phyloP scores from a whole-genome alignment of 148 eudicot genomes.

The Chenopodium formosanum region DNA sequence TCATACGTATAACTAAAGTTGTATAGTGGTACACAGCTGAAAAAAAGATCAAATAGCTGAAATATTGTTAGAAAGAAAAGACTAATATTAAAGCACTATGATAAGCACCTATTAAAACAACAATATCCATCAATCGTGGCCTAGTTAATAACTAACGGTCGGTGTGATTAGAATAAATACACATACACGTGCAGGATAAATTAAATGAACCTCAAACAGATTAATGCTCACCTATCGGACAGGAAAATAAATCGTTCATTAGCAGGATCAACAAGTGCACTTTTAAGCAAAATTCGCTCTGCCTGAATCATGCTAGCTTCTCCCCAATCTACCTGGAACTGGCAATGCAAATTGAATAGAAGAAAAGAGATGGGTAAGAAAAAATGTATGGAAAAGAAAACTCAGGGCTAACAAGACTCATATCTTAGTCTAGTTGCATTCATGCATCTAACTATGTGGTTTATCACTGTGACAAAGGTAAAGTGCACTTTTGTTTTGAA shows the following conservation, averaged over 20 bases:
- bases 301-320: conserved; percentile 81
- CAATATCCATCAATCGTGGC: neutral
- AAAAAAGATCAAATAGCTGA: conserved; percentile 31
- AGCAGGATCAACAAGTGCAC: conserved; percentile 55
- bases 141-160: neutral
- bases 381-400: neutral
- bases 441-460: no score
- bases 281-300: conserved; percentile 65
- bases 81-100: neutral
- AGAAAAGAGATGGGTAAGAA: neutral
- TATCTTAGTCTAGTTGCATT: no score
- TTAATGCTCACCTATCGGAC: conserved; percentile 63
- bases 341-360: neutral
- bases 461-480: no score
- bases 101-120: neutral
- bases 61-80: conserved; percentile 30
- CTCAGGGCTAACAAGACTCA: neutral
- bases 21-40: conserved; percentile 83
- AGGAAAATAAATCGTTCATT: conserved; percentile 73
- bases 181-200: neutral
- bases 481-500: no score
- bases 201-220: conserved; percentile 9
- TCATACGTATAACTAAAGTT: conserved; percentile 94
- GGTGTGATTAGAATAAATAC: conserved; percentile 7
- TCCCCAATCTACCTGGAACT: conserved; percentile 79